Conservation (phyloP, 148 eudicot genomes). For the Cornus controversa region DNA sequence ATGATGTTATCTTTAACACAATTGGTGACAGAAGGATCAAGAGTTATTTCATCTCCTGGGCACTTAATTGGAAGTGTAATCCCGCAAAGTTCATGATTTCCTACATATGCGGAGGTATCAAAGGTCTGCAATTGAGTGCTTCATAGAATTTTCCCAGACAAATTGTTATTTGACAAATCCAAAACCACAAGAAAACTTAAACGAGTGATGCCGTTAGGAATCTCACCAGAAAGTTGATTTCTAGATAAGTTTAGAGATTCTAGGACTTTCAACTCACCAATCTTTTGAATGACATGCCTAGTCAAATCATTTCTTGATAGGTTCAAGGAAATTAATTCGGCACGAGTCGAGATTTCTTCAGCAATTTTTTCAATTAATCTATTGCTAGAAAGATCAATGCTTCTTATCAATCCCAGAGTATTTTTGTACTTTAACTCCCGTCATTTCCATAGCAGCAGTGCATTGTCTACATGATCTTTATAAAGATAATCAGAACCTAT, state of each 20-base stretch:
- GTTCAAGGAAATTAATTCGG: conserved; percentile 24
- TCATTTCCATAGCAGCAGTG: conserved; percentile 23
- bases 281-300: conserved; percentile 27
- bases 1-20: not conserved
- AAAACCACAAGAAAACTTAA: conserved; percentile 23
- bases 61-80: conserved; percentile 14
- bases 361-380: conserved; percentile 30
- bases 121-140: conserved; percentile 38
- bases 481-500: no score
- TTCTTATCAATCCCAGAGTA: conserved; percentile 15
- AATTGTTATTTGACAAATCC: conserved; percentile 36
- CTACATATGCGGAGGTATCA: conserved; percentile 20
- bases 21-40: not conserved
- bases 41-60: not conserved
- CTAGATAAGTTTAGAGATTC: conserved; percentile 32
- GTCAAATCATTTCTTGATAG: conserved; percentile 34
- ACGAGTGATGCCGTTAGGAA: conserved; percentile 32
- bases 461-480: not conserved
- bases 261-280: conserved; percentile 24
- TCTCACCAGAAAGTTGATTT: conserved; percentile 28
- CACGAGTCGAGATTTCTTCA: conserved; percentile 17
- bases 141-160: conserved; percentile 37
- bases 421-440: conserved; percentile 14
- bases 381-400: conserved; percentile 41
- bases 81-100: conserved; percentile 25